A percentile compares a stretch with the other conserved stretches of the same genome.
Conservation (phyloP, 2,329 filamentous ascomycete genomes). For the Aspergillus tamarii region DNA sequence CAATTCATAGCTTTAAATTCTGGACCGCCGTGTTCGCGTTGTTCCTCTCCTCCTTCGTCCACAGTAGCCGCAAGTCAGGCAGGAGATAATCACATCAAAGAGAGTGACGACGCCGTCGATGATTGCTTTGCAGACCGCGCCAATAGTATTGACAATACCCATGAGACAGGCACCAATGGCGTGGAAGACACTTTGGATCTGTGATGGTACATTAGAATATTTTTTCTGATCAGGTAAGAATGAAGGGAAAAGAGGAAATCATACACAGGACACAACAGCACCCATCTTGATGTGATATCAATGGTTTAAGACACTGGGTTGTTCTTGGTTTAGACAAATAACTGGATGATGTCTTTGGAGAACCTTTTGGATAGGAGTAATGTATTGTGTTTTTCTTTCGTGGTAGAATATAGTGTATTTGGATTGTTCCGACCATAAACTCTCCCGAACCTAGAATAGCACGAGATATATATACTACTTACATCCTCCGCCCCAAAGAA, state of each 20-base stretch:
- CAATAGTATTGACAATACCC: constrained; percentile 70
- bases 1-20: constrained; percentile 10
- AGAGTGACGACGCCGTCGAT: constrained; percentile 68
- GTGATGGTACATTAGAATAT: constrained; percentile 21
- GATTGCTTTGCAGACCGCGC: constrained; percentile 66
- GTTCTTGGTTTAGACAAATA: not conserved
- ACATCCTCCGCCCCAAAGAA: not conserved
- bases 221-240: constrained; percentile 15
- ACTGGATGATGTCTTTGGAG: not conserved
- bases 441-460: not conserved
- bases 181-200: constrained; percentile 63
- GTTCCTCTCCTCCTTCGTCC: constrained; percentile 32
- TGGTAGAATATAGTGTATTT: not conserved
- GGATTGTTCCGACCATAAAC: not conserved
- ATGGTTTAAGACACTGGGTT: not conserved
- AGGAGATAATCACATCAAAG: constrained; percentile 68
- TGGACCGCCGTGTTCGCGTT: constrained; percentile 23
- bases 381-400: not conserved
- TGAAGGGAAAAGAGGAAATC: constrained; percentile 40
- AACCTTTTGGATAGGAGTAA: not conserved
- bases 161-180: constrained; percentile 70
- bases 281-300: constrained; percentile 64
- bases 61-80: constrained; percentile 55
- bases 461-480: not conserved
- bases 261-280: constrained; percentile 81